Evolutionary conservation across 148 eudicot genomes (phyloP), one percentile per base, ranked within the genome.

Genomic region (Arctostaphylos glauca): DNA sequence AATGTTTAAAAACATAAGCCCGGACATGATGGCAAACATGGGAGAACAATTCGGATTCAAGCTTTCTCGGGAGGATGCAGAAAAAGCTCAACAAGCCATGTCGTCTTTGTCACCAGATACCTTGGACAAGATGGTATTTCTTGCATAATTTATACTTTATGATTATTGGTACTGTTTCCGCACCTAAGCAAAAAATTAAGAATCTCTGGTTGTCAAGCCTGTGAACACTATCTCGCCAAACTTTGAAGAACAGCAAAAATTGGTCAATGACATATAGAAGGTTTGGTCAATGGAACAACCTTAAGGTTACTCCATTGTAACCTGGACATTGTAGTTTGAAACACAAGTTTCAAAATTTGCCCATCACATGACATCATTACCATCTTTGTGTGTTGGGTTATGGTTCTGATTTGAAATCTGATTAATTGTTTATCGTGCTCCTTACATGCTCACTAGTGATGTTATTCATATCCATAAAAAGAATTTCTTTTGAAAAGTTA

Each of bases 21-120:
- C 99, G n/a, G 99, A 96, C 56, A 92, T 93, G 98, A 93, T 96
- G 99, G 92, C 99, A 68, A 93, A 87, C 91, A 94, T 94, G 99
- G 87, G 99, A 52, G 95, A 93, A 85, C 99, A 93, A 89, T 96
- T 96, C 87, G 99, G 99, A 62, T 81, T 93, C 71, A 92, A 96
- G 86, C 93, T 96, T 84, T 94, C 98, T 19, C 91, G 88, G 74
- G 99, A 94, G 80, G 98, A 96, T 79, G 99, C 99, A 48, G 98
- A 89, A 80, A 96, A 91, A 89, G 99, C 98, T 88, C 98, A 94
- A 86, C 92, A 94, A 85, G 97, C 97, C 85, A 94, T 96, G 98
- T 90, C 99, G 62, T 93, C 97, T 80, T 82, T 96, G 88, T 91
- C 98, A 70, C 97, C 98, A 4, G 98, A 93, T 80, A 89, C 85